Conservation (phyloP, 768 basidiomycete genomes). For the Boletus vermiculosoides region DNA sequence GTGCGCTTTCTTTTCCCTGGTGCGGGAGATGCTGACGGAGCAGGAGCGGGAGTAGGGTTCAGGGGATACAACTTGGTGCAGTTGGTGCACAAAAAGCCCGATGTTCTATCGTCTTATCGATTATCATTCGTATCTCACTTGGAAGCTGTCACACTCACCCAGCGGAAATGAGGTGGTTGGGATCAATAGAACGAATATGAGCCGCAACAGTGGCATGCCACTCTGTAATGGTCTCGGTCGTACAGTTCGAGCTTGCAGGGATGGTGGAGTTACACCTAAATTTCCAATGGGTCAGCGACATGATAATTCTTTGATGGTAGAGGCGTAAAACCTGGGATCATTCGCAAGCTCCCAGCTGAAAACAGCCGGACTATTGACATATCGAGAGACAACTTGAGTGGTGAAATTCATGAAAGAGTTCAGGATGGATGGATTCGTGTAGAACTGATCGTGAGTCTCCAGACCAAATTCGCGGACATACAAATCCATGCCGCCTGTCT, state of each 20-base stretch:
- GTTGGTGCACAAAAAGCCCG: conserved; percentile 57
- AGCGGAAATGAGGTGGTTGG: conserved; percentile 62
- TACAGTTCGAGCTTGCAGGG: conserved; percentile 41
- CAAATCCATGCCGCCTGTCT: conserved; percentile 61
- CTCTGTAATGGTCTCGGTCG: conserved; percentile 49
- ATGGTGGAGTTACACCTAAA: conserved; percentile 59
- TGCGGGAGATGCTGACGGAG: conserved; percentile 42
- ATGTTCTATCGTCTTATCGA: conserved; percentile 34
- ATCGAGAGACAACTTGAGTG: conserved; percentile 52
- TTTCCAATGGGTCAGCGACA: conserved; percentile 1
- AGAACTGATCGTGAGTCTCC: conserved; percentile 57
- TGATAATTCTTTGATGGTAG: neutral
- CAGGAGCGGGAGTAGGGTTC: conserved; percentile 29
- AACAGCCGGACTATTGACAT: conserved; percentile 50
- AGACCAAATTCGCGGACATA: conserved; percentile 53
- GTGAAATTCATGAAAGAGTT: conserved; percentile 58
- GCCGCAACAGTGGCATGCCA: conserved; percentile 53
- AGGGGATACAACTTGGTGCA: conserved; percentile 56
- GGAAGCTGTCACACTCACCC: conserved; percentile 42
- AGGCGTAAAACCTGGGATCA: conserved; percentile 49
- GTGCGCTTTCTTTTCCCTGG: conserved; percentile 40
- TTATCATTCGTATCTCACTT: neutral
- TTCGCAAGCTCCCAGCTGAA: conserved; percentile 65
- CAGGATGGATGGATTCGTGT: conserved; percentile 48
- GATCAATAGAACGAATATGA: conserved; percentile 48